phyloP scores from a whole-genome alignment of 805 yeast genomes.

The Sungouiella thailandica region DNA sequence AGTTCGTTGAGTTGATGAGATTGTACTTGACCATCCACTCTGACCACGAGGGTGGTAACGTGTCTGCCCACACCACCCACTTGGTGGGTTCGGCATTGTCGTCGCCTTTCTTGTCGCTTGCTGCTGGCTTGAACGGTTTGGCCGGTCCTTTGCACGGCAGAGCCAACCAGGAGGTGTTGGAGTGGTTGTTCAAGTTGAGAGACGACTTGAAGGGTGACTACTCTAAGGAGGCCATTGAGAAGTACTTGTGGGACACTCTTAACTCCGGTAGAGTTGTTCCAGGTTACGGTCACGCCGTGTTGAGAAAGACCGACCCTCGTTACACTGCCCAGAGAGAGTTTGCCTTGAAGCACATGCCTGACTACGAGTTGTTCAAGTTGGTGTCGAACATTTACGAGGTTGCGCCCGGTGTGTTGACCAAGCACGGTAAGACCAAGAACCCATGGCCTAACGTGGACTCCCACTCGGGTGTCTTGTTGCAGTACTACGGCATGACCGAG shows the following conservation, averaged over 20 bases:
- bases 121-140: conserved; percentile 77
- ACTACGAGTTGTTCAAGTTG: conserved; percentile 60
- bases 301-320: conserved; percentile 80
- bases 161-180: conserved; percentile 81
- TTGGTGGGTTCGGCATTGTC: conserved; percentile 78
- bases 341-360: conserved; percentile 56
- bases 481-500: conserved; percentile 75
- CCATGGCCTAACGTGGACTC: conserved; percentile 86
- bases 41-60: conserved; percentile 84
- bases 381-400: conserved; percentile 62
- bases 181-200: conserved; percentile 64
- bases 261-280: conserved; percentile 77
- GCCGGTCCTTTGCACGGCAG: conserved; percentile 87
- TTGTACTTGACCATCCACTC: conserved; percentile 71
- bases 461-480: conserved; percentile 71
- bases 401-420: conserved; percentile 68
- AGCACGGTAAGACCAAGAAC: conserved; percentile 82
- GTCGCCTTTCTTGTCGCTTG: conserved; percentile 68
- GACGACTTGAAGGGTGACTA: conserved; percentile 58
- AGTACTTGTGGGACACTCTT: conserved; percentile 66
- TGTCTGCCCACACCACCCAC: conserved; percentile 77
- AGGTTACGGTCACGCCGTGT: conserved; percentile 86
- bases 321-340: conserved; percentile 70
- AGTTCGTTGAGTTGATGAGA: conserved; percentile 67
- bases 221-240: conserved; percentile 51